Evolutionary conservation across 78 protist genomes (phyloP).

Genomic region (Dictyostelium purpureum): DNA sequence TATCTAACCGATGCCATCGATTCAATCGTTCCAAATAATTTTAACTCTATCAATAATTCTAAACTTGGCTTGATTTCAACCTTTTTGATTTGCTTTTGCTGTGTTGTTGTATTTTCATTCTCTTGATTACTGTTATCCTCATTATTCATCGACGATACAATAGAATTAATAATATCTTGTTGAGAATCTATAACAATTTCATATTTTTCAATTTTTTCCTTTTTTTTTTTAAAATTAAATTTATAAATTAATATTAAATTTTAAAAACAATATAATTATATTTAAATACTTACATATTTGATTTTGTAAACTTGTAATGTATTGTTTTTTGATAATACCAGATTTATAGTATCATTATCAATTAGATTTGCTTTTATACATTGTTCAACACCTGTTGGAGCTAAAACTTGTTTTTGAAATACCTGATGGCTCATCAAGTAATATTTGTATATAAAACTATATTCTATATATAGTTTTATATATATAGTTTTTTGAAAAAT

Average conservation of each 20-base stretch:
- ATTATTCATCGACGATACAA: neutral
- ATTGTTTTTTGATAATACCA: slow-evolving; percentile 42
- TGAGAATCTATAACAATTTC: slow-evolving; percentile 5
- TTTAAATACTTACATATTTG: slow-evolving; percentile 21
- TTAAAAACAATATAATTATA: neutral
- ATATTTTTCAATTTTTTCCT: slow-evolving; percentile 29
- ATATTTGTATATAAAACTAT: neutral
- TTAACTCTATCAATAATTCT: slow-evolving; percentile 32
- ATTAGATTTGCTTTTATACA: slow-evolving; percentile 46
- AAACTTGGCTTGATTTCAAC: slow-evolving; percentile 36
- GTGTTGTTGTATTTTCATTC: neutral
- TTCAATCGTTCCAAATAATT: slow-evolving; percentile 37
- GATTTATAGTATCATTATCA: neutral
- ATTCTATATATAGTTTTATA: too few species aligned
- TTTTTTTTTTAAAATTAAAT: neutral
- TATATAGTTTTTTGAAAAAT: too few species aligned
- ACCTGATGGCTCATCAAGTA: slow-evolving; percentile 8
- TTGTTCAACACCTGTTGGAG: slow-evolving; percentile 59
- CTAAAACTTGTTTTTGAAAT: slow-evolving; percentile 42
- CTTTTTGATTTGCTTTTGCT: neutral
- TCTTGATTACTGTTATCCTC: neutral
- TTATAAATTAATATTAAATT: neutral
- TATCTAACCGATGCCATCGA: slow-evolving; percentile 52
- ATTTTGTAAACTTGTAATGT: slow-evolving; percentile 43
- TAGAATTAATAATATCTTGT: neutral